Percentiles rank a stretch among this genome's conserved stretches.
Conservation (phyloP, 2,329 filamentous ascomycete genomes). For the Diaporthe humulicola region DNA sequence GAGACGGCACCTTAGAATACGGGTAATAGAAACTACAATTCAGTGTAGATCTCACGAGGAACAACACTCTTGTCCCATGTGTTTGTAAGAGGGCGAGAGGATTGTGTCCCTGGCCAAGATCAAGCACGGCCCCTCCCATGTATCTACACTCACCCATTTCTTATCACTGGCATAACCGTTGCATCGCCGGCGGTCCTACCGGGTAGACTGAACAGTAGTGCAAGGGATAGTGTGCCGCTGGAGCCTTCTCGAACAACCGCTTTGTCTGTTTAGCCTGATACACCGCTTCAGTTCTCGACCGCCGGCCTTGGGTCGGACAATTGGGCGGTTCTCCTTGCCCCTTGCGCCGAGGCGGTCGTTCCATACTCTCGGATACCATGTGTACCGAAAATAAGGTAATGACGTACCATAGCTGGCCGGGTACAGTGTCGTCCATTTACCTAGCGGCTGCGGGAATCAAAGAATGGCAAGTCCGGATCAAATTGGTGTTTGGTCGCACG, state of each 20-base stretch:
- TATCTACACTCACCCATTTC: background rate
- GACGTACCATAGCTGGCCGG: background rate
- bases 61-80: background rate
- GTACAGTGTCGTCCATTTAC: background rate
- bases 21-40: background rate
- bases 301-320: background rate
- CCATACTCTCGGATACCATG: slow-evolving; percentile 2
- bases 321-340: background rate
- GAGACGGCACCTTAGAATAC: background rate
- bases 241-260: slow-evolving; percentile 15
- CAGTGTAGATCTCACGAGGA: background rate
- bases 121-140: background rate
- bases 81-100: background rate
- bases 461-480: background rate
- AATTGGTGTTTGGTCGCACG: slow-evolving; percentile 11
- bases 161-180: background rate
- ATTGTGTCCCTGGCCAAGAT: background rate
- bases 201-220: background rate
- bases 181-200: background rate
- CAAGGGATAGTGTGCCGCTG: background rate
- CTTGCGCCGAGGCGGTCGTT: background rate
- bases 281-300: slow-evolving; percentile 1
- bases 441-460: background rate
- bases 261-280: slow-evolving; percentile 30
- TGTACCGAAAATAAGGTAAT: background rate